Conservation (phyloP, 2,329 filamentous ascomycete genomes). For the Trichophyton mentagrophytes region DNA sequence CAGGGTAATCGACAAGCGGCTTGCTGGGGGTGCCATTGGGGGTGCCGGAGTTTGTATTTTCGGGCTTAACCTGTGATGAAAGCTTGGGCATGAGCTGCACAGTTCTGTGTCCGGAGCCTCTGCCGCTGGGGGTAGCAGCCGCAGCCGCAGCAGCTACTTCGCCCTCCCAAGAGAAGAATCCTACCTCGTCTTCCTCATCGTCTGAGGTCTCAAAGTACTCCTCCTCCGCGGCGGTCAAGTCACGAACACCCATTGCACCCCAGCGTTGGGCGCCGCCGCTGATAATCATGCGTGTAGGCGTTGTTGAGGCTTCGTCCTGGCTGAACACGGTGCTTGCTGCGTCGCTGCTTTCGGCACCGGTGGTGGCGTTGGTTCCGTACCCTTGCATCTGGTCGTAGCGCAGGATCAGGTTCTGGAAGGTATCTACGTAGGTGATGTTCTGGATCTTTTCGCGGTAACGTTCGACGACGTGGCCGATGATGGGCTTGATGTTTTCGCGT, state of each 20-base stretch:
- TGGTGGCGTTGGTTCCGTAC: slow-evolving; percentile 51
- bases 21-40: slow-evolving; percentile 52
- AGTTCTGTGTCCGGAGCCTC: slow-evolving; percentile 2
- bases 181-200: slow-evolving; percentile 60
- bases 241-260: slow-evolving; percentile 52
- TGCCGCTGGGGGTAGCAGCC: too few species aligned
- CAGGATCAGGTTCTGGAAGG: slow-evolving; percentile 62
- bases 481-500: slow-evolving; percentile 64
- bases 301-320: slow-evolving; percentile 51
- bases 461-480: slow-evolving; percentile 73
- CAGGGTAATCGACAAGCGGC: slow-evolving; percentile 80
- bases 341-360: slow-evolving; percentile 9
- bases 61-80: slow-evolving; percentile 25
- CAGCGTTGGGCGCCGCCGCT: slow-evolving; percentile 47
- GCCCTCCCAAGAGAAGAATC: slow-evolving; percentile 11
- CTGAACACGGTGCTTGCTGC: slow-evolving; percentile 42
- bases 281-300: slow-evolving; percentile 32
- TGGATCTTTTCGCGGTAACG: slow-evolving; percentile 68
- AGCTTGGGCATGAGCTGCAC: slow-evolving; percentile 17
- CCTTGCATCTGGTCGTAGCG: slow-evolving; percentile 69
- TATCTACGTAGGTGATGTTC: slow-evolving; percentile 67
- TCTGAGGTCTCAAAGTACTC: slow-evolving; percentile 90
- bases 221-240: slow-evolving; percentile 74
- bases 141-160: neutral
- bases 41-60: slow-evolving; percentile 16